A percentile compares a stretch with the other conserved stretches of the same genome.
These are phyloP conservation scores for Ophiocordyceps sinensis DNA, from an alignment of 2,329 filamentous ascomycete genomes.

Conservation along the genomic window DNA sequence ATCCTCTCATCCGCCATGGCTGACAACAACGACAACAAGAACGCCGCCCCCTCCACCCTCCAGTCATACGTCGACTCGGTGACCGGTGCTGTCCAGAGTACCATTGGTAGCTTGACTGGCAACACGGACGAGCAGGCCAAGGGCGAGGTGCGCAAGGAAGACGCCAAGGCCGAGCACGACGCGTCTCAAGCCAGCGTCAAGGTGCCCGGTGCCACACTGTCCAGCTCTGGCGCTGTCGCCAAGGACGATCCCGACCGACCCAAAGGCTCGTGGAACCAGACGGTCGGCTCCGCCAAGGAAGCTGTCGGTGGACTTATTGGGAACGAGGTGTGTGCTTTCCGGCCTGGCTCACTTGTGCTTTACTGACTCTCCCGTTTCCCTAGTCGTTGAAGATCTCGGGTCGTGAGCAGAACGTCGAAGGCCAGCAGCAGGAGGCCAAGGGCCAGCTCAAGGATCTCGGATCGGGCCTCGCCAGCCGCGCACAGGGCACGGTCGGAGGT, in stretches of 20 bases:
- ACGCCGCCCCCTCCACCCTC: conserved; percentile 48
- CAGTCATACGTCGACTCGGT: conserved; percentile 65
- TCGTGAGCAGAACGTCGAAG: conserved; percentile 62
- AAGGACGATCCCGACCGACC: conserved; percentile 60
- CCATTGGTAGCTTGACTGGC: conserved; percentile 59
- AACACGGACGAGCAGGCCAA: conserved; percentile 51
- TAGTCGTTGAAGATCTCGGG: conserved; percentile 59
- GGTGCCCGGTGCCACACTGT: conserved; percentile 56
- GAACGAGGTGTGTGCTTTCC: conserved; percentile 38
- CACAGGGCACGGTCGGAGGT: conserved; percentile 55
- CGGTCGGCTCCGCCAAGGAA: conserved; percentile 75
- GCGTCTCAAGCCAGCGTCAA: conserved; percentile 64
- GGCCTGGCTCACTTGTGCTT: not conserved
- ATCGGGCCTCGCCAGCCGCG: conserved; percentile 52
- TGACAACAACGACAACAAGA: conserved; percentile 14
- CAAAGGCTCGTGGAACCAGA: conserved; percentile 73
- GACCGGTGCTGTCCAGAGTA: conserved; percentile 57
- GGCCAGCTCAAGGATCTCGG: conserved; percentile 63
- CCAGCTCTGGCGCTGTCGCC: conserved; percentile 53
- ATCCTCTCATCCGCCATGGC: conserved; percentile 10
- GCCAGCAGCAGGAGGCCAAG: conserved; percentile 68
- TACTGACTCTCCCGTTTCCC: conserved; percentile 1
- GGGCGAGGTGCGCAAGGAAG: conserved; percentile 49
- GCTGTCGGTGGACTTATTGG: conserved; percentile 62
- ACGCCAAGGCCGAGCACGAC: conserved; percentile 53